Conservation (phyloP, 352 stramenopile genomes). For the Phytophthora fragariae region DNA sequence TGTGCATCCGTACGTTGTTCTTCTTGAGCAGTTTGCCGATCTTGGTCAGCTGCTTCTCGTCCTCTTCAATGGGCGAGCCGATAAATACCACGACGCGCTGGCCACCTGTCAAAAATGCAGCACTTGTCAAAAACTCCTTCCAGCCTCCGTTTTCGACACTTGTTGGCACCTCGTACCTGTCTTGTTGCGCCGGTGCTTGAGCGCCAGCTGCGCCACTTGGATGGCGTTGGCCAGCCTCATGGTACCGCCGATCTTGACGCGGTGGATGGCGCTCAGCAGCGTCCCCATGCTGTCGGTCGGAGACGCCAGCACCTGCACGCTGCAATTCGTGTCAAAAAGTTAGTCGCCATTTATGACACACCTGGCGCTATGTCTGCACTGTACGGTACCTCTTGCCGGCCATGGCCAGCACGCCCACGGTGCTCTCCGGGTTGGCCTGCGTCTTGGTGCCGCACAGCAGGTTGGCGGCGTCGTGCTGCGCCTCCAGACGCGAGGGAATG, state of each 20-base stretch:
- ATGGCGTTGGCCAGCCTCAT: conserved; percentile 96
- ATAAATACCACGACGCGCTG: conserved; percentile 98
- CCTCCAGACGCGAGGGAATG: conserved; percentile 97
- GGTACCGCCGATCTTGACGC: conserved; percentile 86
- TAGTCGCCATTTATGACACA: background rate
- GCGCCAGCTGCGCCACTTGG: conserved; percentile 96
- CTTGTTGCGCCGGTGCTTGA: conserved; percentile 99
- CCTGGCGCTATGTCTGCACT: background rate
- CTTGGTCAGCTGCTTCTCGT: conserved; percentile 93
- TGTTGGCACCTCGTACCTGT: conserved; percentile 70
- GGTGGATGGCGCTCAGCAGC: conserved; percentile 95
- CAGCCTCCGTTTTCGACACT: background rate
- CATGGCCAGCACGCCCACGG: conserved; percentile 97
- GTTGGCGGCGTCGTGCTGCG: conserved; percentile 98
- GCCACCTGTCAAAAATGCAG: conserved; percentile 47
- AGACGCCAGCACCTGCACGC: conserved; percentile 95
- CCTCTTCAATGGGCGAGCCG: conserved; percentile 92
- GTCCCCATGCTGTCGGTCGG: conserved; percentile 99
- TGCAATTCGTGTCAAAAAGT: conserved; percentile 23
- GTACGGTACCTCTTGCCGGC: conserved; percentile 79
- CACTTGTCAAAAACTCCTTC: background rate
- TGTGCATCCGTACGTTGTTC: conserved; percentile 91
- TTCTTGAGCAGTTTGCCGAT: conserved; percentile 99
- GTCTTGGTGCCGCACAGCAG: conserved; percentile 97
- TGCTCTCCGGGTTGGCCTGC: conserved; percentile 98